Percentiles rank a stretch among this genome's conserved stretches.
Evolutionary conservation across 805 yeast species (phyloP).

Genomic region (Teunomyces tritomae): DNA sequence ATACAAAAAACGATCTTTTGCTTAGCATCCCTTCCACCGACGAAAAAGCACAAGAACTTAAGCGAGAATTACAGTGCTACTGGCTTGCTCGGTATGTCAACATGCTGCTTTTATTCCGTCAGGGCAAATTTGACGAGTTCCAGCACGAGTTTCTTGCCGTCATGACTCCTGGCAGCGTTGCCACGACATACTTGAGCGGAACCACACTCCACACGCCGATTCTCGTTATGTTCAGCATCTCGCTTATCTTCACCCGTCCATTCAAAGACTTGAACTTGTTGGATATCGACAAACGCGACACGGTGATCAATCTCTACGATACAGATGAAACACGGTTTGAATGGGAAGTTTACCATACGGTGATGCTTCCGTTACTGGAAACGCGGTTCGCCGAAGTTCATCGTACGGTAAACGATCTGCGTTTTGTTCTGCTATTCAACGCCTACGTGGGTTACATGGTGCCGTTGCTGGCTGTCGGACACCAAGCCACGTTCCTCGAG

Average conservation of each 20-base stretch:
- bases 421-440: conserved; percentile 9
- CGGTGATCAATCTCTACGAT: conserved; percentile 18
- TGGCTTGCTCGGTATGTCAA: conserved; percentile 20
- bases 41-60: conserved; percentile 1
- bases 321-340: conserved; percentile 14
- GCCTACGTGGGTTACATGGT: conserved; percentile 12
- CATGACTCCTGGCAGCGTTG: background rate
- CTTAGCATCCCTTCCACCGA: conserved; percentile 6
- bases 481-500: conserved; percentile 14
- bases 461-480: background rate
- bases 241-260: conserved; percentile 26
- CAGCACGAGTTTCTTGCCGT: conserved; percentile 17
- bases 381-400: conserved; percentile 19
- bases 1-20: conserved; percentile 18
- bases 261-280: conserved; percentile 25
- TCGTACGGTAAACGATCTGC: background rate
- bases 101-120: conserved; percentile 23
- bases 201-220: conserved; percentile 17
- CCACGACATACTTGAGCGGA: background rate
- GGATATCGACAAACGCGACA: conserved; percentile 15
- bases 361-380: conserved; percentile 20
- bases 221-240: conserved; percentile 22
- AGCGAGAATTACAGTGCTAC: conserved; percentile 21
- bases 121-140: conserved; percentile 24
- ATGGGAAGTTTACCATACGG: conserved; percentile 14